Evolutionary conservation across 1,284 basidiomycete species (phyloP).

Genomic region (Cryptococcus jaspeensis): DNA sequence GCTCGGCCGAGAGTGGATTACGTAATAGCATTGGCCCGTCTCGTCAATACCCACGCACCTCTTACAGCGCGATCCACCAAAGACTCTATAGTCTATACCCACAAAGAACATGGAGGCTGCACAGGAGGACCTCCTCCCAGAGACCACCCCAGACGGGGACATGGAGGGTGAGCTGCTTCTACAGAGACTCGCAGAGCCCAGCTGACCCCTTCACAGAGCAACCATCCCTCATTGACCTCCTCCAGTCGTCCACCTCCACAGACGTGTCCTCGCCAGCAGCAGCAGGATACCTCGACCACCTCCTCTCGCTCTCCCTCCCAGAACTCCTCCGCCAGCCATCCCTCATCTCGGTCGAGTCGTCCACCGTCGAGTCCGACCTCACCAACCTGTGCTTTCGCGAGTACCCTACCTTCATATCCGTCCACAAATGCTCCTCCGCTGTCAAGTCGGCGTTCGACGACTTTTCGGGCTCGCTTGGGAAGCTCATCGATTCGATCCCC

Average conservation of each 20-base stretch:
- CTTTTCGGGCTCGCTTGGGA: constrained; percentile 64
- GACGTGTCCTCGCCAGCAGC: constrained; percentile 27
- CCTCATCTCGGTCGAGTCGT: constrained; percentile 71
- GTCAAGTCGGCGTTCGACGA: constrained; percentile 64
- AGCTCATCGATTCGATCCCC: constrained; percentile 67
- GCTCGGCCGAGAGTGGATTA: not conserved
- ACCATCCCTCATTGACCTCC: constrained; percentile 34
- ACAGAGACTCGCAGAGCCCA: no score
- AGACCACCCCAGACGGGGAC: no score
- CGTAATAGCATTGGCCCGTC: no score
- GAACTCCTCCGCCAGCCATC: constrained; percentile 69
- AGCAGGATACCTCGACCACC: constrained; percentile 51
- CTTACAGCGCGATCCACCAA: no score
- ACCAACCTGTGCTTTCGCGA: constrained; percentile 83
- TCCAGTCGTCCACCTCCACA: constrained; percentile 21
- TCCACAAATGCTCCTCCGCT: constrained; percentile 62
- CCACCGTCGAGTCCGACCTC: constrained; percentile 79
- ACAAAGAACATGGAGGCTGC: no score
- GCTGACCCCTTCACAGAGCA: not conserved
- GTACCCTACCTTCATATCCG: constrained; percentile 80
- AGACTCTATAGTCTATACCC: no score
- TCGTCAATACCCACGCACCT: no score
- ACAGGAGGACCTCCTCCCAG: no score
- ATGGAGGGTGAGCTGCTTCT: no score
- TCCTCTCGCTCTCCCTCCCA: constrained; percentile 65